Conservation (phyloP, 176 grass and related monocot species). For the Themeda triandra region DNA sequence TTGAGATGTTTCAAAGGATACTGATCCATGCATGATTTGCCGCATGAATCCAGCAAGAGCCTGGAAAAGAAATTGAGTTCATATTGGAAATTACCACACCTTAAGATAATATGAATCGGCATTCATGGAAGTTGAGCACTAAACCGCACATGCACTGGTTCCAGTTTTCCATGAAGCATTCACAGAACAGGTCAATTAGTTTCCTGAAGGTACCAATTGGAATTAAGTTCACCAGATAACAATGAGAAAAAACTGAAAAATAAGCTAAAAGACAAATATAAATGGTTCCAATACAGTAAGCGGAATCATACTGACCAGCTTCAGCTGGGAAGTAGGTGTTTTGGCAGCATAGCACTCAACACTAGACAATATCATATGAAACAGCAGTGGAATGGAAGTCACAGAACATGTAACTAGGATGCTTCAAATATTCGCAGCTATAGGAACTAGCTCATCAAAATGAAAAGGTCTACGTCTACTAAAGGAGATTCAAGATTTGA, state of each 20-base stretch:
- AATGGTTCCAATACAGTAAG: neutral
- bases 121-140: neutral
- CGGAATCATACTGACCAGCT: neutral
- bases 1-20: conserved; percentile 74
- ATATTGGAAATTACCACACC: neutral
- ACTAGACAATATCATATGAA: neutral
- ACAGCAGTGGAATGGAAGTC: neutral
- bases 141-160: neutral
- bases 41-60: conserved; percentile 90
- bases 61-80: conserved; percentile 43
- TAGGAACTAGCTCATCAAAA: neutral
- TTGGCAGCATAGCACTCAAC: neutral
- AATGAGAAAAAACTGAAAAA: neutral
- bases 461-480: neutral
- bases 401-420: neutral
- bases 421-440: neutral
- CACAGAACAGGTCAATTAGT: neutral
- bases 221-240: neutral
- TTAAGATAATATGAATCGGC: neutral
- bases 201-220: neutral
- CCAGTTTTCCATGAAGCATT: neutral
- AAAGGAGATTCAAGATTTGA: conserved; percentile 20
- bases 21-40: conserved; percentile 64
- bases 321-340: neutral
- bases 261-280: neutral